These are phyloP conservation scores for Solanum megistacrolobum DNA, from an alignment of 257 asterid species.

Conservation along the genomic window DNA sequence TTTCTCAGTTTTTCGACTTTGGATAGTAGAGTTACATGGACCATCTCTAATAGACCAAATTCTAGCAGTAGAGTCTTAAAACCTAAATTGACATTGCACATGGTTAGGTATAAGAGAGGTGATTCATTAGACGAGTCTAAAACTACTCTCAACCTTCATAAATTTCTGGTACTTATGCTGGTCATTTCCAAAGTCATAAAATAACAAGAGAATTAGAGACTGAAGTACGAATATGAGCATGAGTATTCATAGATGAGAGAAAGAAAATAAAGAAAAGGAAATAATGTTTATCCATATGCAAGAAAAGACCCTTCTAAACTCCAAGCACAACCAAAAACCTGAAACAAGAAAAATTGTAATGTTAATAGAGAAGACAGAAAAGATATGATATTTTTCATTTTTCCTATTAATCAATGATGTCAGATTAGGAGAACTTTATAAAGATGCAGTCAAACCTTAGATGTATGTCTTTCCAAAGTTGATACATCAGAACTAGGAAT, in stretches of 20 bases:
- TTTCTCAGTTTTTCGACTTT: no score
- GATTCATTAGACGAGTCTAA: no score
- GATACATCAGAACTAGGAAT: conserved; percentile 29
- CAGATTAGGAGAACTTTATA: background rate
- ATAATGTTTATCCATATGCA: conserved; percentile 12
- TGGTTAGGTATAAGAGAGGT: no score
- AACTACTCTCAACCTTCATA: no score
- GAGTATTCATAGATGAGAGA: background rate
- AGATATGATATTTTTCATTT: background rate
- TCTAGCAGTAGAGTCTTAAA: no score
- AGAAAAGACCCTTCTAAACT: conserved; percentile 22
- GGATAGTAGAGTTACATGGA: no score
- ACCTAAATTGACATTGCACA: no score
- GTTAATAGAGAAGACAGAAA: background rate
- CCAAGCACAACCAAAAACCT: conserved; percentile 99
- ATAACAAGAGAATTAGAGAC: no score
- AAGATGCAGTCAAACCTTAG: conserved; percentile 48
- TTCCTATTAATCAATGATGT: background rate
- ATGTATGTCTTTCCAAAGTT: conserved; percentile 85
- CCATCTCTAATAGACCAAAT: no score
- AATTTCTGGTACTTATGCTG: no score
- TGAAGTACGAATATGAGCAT: background rate
- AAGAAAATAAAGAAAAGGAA: background rate
- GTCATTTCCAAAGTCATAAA: no score
- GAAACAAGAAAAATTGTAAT: conserved; percentile 2